Conservation (phyloP, 1,139 yeast species). For the Yamadazyma sp. region DNA sequence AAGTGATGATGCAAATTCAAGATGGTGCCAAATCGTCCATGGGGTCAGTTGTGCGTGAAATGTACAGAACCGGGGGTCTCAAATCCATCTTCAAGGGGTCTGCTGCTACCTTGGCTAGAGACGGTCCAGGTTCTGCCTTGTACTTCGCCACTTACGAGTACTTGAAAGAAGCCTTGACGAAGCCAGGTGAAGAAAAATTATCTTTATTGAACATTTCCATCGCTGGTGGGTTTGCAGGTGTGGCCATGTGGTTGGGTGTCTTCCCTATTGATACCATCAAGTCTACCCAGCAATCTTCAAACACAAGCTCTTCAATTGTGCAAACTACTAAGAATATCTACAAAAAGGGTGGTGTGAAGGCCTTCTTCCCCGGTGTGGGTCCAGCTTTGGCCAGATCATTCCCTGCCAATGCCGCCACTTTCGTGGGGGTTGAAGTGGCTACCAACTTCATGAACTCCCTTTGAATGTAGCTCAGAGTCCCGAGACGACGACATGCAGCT, state of each 20-base stretch:
- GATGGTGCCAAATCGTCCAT: constrained; percentile 49
- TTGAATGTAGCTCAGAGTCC: too few relatives aligned
- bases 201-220: constrained; percentile 74
- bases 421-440: constrained; percentile 91
- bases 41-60: constrained; percentile 65
- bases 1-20: constrained; percentile 88
- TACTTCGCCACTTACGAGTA: constrained; percentile 94
- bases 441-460: constrained; percentile 59
- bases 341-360: constrained; percentile 76
- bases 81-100: constrained; percentile 89
- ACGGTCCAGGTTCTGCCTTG: constrained; percentile 97
- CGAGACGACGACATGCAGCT: background rate
- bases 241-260: constrained; percentile 94
- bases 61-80: constrained; percentile 81
- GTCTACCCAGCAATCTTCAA: constrained; percentile 76
- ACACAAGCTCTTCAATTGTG: constrained; percentile 55
- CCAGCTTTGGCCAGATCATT: constrained; percentile 93
- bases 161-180: constrained; percentile 62
- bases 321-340: constrained; percentile 67
- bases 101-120: constrained; percentile 88
- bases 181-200: constrained; percentile 54
- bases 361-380: constrained; percentile 96
- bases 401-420: constrained; percentile 98
- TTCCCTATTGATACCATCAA: constrained; percentile 97
- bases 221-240: constrained; percentile 96